Evolutionary conservation across 164 flowering plant genomes (phyloP).

Genomic region (Kingdonia uniflora): DNA sequence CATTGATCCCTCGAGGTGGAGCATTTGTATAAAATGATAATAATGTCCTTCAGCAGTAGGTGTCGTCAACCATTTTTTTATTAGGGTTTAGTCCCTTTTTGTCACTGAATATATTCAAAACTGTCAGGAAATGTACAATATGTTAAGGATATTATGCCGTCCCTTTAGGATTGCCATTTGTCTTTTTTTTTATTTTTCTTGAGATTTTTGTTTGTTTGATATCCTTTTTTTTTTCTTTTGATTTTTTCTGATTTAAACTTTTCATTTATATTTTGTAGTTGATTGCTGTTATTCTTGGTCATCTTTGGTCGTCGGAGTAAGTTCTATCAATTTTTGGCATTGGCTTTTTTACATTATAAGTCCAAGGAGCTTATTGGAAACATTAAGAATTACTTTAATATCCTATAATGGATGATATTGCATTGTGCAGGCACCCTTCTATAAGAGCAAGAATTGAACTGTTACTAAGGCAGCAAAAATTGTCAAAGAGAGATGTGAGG

Average conservation of each 20-base stretch:
- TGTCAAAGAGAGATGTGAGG: conserved; percentile 58
- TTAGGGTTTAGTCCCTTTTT: no score
- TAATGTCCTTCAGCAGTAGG: not conserved
- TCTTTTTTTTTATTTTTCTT: no score
- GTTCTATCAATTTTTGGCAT: conserved; percentile 19
- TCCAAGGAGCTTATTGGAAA: not conserved
- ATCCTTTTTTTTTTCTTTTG: not conserved
- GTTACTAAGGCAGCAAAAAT: conserved; percentile 71
- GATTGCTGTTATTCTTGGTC: conserved; percentile 83
- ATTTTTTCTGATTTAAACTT: not conserved
- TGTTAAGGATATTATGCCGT: no score
- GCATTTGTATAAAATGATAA: not conserved
- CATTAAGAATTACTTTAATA: not conserved
- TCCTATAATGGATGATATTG: not conserved
- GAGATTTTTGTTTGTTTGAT: no score
- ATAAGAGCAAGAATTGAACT: conserved; percentile 87
- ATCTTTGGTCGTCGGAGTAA: conserved; percentile 98
- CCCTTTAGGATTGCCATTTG: no score
- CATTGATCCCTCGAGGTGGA: no score
- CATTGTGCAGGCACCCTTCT: conserved; percentile 42
- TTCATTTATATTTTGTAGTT: conserved; percentile 44
- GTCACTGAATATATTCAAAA: no score
- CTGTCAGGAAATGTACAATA: no score
- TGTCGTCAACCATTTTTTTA: no score
- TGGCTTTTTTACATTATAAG: not conserved